Evolutionary conservation across 495 filamentous ascomycete genomes (phyloP).

Genomic region (Neurospora sp.): DNA sequence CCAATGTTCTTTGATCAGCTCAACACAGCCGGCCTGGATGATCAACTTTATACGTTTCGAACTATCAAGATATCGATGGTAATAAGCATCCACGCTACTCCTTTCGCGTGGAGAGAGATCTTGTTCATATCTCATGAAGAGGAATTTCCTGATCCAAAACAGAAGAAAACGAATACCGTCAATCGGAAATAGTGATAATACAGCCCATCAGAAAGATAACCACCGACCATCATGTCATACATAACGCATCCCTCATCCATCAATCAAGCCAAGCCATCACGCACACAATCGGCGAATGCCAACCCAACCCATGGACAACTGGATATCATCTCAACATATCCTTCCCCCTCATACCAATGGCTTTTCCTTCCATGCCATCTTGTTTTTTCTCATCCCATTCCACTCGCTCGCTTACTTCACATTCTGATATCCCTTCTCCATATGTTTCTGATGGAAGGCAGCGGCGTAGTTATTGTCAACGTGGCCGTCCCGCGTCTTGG

Average conservation of each 20-base stretch:
- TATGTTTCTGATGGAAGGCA: conserved; percentile 35
- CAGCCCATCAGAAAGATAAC: neutral
- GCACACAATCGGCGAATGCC: neutral
- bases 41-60: neutral
- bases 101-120: neutral
- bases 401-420: neutral
- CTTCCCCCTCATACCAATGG: neutral
- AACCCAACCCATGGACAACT: neutral
- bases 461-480: conserved; percentile 37
- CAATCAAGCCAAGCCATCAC: neutral
- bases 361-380: neutral
- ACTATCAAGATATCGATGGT: neutral
- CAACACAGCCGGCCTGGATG: neutral
- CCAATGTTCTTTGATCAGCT: no score
- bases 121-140: neutral
- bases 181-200: neutral
- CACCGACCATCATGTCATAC: neutral
- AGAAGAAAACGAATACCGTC: neutral
- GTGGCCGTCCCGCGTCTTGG: conserved; percentile 46
- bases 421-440: conserved; percentile 17
- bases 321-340: neutral
- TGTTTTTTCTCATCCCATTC: neutral
- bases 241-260: neutral
- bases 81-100: neutral
- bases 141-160: neutral